Conservation (phyloP, 371 early-diverging fungal species). For the Zopfochytrium polystomum region DNA sequence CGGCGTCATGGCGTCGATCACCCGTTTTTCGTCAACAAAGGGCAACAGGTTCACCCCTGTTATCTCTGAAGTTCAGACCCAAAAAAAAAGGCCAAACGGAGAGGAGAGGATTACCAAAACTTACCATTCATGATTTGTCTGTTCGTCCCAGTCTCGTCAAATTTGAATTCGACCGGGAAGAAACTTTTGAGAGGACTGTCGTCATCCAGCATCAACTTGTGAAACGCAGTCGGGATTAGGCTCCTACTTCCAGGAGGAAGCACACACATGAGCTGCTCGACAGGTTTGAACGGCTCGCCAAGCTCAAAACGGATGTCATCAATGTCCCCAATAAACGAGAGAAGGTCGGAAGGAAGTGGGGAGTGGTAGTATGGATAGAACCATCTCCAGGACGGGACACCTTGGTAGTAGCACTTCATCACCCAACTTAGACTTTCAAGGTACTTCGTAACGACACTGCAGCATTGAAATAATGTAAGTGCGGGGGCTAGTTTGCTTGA, state of each 20-base stretch:
- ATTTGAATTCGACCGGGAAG: constrained; percentile 88
- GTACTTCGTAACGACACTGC: constrained; percentile 80
- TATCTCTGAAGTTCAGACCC: too few relatives aligned
- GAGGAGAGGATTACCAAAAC: constrained; percentile 43
- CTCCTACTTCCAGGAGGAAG: constrained; percentile 83
- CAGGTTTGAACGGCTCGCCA: constrained; percentile 85
- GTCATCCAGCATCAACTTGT: constrained; percentile 77
- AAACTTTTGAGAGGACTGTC: constrained; percentile 85
- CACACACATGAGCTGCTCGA: constrained; percentile 98
- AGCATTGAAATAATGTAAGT: constrained; percentile 16
- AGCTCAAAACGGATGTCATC: constrained; percentile 71
- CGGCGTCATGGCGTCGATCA: constrained; percentile 74
- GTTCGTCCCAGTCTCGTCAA: constrained; percentile 99
- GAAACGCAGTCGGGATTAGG: constrained; percentile 80
- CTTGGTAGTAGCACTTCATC: constrained; percentile 93
- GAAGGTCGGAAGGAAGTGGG: constrained; percentile 92
- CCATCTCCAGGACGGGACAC: constrained; percentile 97
- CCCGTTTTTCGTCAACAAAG: constrained; percentile 82
- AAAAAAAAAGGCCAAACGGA: background rate
- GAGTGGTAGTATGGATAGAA: constrained; percentile 98
- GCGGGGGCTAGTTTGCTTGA: background rate
- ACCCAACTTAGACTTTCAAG: constrained; percentile 98
- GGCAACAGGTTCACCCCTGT: constrained; percentile 86
- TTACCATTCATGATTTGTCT: constrained; percentile 96
- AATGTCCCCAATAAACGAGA: constrained; percentile 68